Percentiles rank a stretch among this genome's conserved stretches.
phyloP scores from a whole-genome alignment of 1,139 yeast genomes.

The Hemisphaericaspora lyxosophila region DNA sequence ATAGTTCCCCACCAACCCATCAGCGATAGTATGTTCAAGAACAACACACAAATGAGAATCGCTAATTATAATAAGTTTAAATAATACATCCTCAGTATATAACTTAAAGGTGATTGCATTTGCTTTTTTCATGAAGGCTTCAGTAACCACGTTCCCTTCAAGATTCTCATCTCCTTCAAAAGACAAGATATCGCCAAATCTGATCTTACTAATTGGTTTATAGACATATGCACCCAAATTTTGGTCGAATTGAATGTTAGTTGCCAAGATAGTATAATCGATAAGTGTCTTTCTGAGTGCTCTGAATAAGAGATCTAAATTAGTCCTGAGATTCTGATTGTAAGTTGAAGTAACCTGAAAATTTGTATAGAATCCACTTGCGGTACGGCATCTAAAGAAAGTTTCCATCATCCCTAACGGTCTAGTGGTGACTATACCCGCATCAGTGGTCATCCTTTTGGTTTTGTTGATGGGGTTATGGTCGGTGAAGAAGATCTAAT shows the following conservation, averaged over 20 bases:
- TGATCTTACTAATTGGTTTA: slow-evolving; percentile 24
- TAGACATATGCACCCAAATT: slow-evolving; percentile 17
- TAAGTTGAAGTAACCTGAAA: slow-evolving; percentile 40
- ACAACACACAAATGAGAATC: slow-evolving; percentile 25
- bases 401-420: slow-evolving; percentile 37
- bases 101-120: slow-evolving; percentile 25
- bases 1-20: slow-evolving; percentile 41
- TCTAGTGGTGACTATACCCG: slow-evolving; percentile 13
- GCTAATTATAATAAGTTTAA: slow-evolving; percentile 30
- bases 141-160: slow-evolving; percentile 23
- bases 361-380: slow-evolving; percentile 28
- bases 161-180: slow-evolving; percentile 16
- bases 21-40: slow-evolving; percentile 44
- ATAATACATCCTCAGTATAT: slow-evolving; percentile 28
- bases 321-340: slow-evolving; percentile 20
- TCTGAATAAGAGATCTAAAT: slow-evolving; percentile 18
- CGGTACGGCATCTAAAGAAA: slow-evolving; percentile 36
- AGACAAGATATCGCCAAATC: slow-evolving; percentile 27
- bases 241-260: slow-evolving; percentile 26
- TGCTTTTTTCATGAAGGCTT: slow-evolving; percentile 27
- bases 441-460: slow-evolving; percentile 3
- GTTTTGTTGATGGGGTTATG: background rate
- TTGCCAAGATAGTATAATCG: slow-evolving; percentile 35
- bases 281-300: slow-evolving; percentile 34
- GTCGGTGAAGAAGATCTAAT: too few species aligned